A percentile compares a stretch with the other conserved stretches of the same genome.
phyloP scores from a whole-genome alignment of 176 grass and related monocot species.

The Rhipidocladum racemiflorum region DNA sequence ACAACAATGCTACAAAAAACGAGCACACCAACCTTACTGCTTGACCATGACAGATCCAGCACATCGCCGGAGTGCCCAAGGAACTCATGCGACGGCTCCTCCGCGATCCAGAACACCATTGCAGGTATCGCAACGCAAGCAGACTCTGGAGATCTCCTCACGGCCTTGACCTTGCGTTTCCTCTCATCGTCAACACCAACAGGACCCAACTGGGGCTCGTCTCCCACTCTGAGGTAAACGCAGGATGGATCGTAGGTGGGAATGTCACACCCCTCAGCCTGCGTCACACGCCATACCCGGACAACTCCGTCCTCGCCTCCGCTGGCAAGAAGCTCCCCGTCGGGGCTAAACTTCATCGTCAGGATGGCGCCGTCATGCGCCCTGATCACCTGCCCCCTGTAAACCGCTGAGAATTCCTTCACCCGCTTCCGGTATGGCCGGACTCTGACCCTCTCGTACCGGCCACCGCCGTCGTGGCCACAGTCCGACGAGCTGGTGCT shows the following conservation, averaged over 20 bases:
- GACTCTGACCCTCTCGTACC: constrained; percentile 58
- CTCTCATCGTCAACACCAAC: constrained; percentile 35
- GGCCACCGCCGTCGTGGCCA: constrained; percentile 28
- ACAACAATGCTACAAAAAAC: background rate
- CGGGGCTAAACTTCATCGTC: constrained; percentile 86
- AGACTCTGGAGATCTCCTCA: constrained; percentile 51
- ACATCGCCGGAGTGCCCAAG: constrained; percentile 64
- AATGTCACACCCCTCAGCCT: constrained; percentile 50
- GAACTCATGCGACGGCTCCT: constrained; percentile 74
- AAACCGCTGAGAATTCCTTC: constrained; percentile 80
- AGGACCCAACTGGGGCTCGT: constrained; percentile 16
- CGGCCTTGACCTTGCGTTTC: constrained; percentile 38
- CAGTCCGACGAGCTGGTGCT: constrained; percentile 43
- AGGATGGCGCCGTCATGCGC: constrained; percentile 79
- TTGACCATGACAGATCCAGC: constrained; percentile 82
- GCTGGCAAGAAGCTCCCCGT: constrained; percentile 71
- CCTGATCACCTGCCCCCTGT: constrained; percentile 66
- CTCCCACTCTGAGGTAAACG: constrained; percentile 60
- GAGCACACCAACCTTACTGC: constrained; percentile 58
- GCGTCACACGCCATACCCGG: constrained; percentile 62
- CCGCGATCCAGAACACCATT: constrained; percentile 53
- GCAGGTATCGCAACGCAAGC: constrained; percentile 74
- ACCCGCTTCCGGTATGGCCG: constrained; percentile 48
- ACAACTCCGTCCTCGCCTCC: constrained; percentile 83
- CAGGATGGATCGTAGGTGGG: constrained; percentile 64